phyloP scores from a whole-genome alignment of 2,329 filamentous ascomycete genomes.

The Blumeria hordei region DNA sequence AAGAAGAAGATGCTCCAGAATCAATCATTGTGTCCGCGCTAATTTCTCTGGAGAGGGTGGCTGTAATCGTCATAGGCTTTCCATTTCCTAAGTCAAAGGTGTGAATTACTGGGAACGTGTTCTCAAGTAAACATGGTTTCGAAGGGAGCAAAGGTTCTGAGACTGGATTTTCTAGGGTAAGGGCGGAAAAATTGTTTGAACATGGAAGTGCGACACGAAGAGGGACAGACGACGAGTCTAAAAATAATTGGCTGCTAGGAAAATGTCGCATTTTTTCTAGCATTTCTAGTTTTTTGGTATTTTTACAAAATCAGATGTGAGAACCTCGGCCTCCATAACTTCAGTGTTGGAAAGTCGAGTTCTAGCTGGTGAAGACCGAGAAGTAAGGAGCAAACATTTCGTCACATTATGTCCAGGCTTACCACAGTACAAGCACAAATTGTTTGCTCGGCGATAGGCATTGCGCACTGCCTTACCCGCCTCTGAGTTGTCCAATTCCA shows the following conservation, averaged over 20 bases:
- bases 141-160: not conserved
- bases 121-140: not conserved
- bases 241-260: not conserved
- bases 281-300: not conserved
- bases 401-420: not conserved
- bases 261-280: constrained; percentile 1
- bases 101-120: not conserved
- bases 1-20: not conserved
- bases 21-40: not conserved
- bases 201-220: not conserved
- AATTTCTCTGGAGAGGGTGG: not conserved
- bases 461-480: not conserved
- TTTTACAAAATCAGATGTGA: not conserved
- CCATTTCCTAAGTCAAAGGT: constrained; percentile 1
- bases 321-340: not conserved
- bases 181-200: too few relatives aligned
- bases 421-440: not conserved
- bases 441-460: not conserved
- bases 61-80: not conserved
- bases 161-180: not conserved
- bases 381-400: not conserved
- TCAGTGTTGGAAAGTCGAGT: not conserved
- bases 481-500: not conserved
- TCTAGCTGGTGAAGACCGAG: not conserved
- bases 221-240: not conserved